A percentile compares a stretch with the other conserved stretches of the same genome.
Conservation (phyloP, 768 basidiomycete genomes). For the Kwoniella europaea region DNA sequence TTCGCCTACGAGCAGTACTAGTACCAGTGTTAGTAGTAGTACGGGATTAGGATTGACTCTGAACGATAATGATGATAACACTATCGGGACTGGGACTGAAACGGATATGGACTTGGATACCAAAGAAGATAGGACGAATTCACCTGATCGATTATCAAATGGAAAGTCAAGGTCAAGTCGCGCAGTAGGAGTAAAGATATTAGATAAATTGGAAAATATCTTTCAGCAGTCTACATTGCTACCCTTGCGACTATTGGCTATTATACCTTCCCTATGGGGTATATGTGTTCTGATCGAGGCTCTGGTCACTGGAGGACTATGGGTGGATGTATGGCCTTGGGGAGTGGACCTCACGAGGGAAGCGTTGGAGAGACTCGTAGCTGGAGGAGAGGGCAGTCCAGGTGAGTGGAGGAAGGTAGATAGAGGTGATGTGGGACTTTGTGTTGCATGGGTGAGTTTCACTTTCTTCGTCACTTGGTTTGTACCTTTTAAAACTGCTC, state of each 20-base stretch:
- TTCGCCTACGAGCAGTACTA: not conserved
- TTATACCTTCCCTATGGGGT: constrained; percentile 50
- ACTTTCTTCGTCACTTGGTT: not conserved
- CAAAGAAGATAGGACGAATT: not conserved
- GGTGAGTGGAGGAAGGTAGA: constrained; percentile 26
- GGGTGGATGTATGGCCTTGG: constrained; percentile 47
- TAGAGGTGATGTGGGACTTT: constrained; percentile 45
- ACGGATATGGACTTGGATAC: not conserved
- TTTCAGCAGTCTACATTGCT: constrained; percentile 39
- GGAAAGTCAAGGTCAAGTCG: not conserved
- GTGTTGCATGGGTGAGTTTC: constrained; percentile 53
- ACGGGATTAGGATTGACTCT: not conserved
- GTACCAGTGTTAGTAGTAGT: not conserved
- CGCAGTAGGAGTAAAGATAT: not conserved
- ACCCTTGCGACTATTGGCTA: constrained; percentile 48
- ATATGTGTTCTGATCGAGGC: constrained; percentile 36
- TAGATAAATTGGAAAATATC: constrained; percentile 25
- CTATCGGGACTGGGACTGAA: constrained; percentile 19
- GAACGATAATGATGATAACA: not conserved
- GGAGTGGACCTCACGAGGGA: constrained; percentile 46
- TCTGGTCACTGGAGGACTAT: constrained; percentile 35
- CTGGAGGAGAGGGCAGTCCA: constrained; percentile 22
- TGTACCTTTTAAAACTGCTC: no score
- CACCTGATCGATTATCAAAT: not conserved
- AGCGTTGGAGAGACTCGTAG: constrained; percentile 36